Evolutionary conservation across 768 basidiomycete genomes (phyloP).

Genomic region (Dioszegia crocea): DNA sequence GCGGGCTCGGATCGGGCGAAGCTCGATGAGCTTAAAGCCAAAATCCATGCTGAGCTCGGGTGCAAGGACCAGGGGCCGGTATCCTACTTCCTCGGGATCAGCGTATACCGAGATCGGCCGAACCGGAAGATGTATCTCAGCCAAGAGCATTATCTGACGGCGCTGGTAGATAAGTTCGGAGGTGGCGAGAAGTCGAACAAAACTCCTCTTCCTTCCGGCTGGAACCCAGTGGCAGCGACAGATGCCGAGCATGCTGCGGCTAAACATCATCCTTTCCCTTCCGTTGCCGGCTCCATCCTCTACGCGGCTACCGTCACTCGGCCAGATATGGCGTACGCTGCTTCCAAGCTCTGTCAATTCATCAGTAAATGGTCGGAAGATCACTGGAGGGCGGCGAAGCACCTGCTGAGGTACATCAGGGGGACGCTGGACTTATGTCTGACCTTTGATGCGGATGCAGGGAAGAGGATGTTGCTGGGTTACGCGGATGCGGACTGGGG

Average conservation of each 20-base stretch:
- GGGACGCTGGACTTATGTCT: slow-evolving; percentile 18
- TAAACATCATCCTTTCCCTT: slow-evolving; percentile 2
- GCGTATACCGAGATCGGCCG: neutral
- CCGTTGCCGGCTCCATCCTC: slow-evolving; percentile 12
- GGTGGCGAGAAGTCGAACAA: slow-evolving; percentile 1
- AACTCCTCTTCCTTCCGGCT: slow-evolving; percentile 9
- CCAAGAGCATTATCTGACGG: slow-evolving; percentile 12
- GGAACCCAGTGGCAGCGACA: neutral
- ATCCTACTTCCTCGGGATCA: slow-evolving; percentile 4
- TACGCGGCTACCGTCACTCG: slow-evolving; percentile 7
- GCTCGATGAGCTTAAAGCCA: slow-evolving; percentile 1
- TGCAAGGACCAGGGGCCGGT: slow-evolving; percentile 4
- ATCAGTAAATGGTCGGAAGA: slow-evolving; percentile 9
- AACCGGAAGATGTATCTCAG: slow-evolving; percentile 10
- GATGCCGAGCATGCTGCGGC: slow-evolving; percentile 6
- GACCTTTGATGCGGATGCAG: slow-evolving; percentile 6
- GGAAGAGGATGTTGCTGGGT: slow-evolving; percentile 1
- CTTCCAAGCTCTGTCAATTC: slow-evolving; percentile 8
- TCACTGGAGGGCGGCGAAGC: slow-evolving; percentile 19
- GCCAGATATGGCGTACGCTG: slow-evolving; percentile 19
- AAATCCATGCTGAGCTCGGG: neutral
- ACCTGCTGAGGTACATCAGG: slow-evolving; percentile 21
- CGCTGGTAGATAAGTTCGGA: slow-evolving; percentile 1
- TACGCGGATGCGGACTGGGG: slow-evolving; percentile 17
- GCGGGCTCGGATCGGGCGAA: slow-evolving; percentile 1